A percentile compares a stretch with the other conserved stretches of the same genome.
phyloP scores from a whole-genome alignment of 2,329 filamentous ascomycete genomes.

The Colletotrichum trifolii region DNA sequence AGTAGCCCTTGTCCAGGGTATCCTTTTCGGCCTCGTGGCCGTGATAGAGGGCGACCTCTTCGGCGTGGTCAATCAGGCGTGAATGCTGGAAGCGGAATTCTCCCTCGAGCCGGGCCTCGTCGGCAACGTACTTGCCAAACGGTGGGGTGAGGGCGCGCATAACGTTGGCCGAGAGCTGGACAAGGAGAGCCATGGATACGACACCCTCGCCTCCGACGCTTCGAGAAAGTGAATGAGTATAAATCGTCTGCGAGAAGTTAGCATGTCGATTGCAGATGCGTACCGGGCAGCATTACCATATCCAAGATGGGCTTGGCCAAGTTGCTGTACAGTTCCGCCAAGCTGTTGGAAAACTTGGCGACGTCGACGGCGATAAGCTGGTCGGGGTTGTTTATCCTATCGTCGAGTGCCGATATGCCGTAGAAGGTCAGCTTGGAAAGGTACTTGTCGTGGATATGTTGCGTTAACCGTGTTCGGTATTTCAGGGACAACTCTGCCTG shows the following conservation, averaged over 20 bases:
- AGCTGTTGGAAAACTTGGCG: constrained; percentile 92
- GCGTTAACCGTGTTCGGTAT: constrained; percentile 93
- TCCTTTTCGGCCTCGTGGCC: constrained; percentile 97
- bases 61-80: constrained; percentile 92
- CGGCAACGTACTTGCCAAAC: constrained; percentile 97
- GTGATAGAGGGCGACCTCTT: constrained; percentile 91
- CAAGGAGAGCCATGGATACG: constrained; percentile 93
- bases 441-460: constrained; percentile 94
- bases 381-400: constrained; percentile 98
- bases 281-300: constrained; percentile 67
- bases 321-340: constrained; percentile 96
- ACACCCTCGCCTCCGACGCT: constrained; percentile 97
- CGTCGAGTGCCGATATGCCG: constrained; percentile 92
- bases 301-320: constrained; percentile 94
- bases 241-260: constrained; percentile 71
- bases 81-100: constrained; percentile 98
- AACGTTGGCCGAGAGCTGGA: constrained; percentile 90
- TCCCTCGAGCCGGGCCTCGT: constrained; percentile 92
- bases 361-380: constrained; percentile 98
- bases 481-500: constrained; percentile 94
- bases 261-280: neutral
- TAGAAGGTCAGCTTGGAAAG: constrained; percentile 99
- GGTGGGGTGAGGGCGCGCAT: constrained; percentile 96
- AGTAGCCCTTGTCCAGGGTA: constrained; percentile 96
- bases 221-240: constrained; percentile 92